Percentiles rank a stretch among this genome's conserved stretches.
phyloP scores from a whole-genome alignment of 2,329 filamentous ascomycete genomes.

The Chaetothyriales sp. region DNA sequence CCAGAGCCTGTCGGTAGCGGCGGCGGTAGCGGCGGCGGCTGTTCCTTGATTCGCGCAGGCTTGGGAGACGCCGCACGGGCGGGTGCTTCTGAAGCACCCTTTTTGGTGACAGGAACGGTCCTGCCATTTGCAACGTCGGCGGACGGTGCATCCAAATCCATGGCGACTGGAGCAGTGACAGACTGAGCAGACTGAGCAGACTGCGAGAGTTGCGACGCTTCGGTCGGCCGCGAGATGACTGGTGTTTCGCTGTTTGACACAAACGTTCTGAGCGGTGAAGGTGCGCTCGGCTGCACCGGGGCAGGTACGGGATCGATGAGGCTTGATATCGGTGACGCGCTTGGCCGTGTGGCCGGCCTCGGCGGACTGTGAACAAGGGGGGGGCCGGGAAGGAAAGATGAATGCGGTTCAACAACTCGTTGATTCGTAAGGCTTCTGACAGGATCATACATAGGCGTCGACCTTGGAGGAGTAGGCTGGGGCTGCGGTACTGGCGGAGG shows the following conservation, averaged over 20 bases:
- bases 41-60: constrained; percentile 41
- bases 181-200: constrained; percentile 20
- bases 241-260: constrained; percentile 9
- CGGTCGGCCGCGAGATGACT: constrained; percentile 12
- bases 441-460: constrained; percentile 66
- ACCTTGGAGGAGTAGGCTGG: constrained; percentile 13
- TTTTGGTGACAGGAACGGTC: constrained; percentile 31
- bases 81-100: constrained; percentile 33
- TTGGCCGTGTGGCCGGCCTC: constrained; percentile 51
- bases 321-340: constrained; percentile 80
- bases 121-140: constrained; percentile 18
- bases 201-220: constrained; percentile 19
- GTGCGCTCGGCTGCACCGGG: constrained; percentile 3
- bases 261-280: neutral
- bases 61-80: constrained; percentile 45
- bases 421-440: constrained; percentile 60
- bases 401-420: constrained; percentile 34
- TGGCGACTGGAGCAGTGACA: constrained; percentile 4
- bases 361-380: constrained; percentile 37
- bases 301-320: constrained; percentile 55
- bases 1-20: constrained; percentile 50
- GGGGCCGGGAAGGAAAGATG: constrained; percentile 51
- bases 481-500: constrained; percentile 19
- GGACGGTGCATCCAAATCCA: constrained; percentile 12
- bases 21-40: constrained; percentile 43